phyloP scores from a whole-genome alignment of 2,329 filamentous ascomycete genomes.

The Colletotrichum noveboracense region DNA sequence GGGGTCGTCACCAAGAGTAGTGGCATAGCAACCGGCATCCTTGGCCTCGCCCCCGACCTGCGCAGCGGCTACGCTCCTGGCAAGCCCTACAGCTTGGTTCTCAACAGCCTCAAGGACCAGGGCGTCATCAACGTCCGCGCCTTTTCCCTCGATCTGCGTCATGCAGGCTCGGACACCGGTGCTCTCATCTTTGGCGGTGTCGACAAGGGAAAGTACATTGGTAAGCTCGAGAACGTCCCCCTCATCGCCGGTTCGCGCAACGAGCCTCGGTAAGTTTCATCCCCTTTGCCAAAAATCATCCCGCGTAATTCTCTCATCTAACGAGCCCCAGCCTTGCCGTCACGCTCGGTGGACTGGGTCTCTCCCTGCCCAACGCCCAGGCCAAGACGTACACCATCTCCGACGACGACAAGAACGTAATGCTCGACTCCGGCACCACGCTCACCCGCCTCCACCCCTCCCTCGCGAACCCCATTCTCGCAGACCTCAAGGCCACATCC shows the following conservation, averaged over 20 bases:
- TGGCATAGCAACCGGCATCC: conserved; percentile 56
- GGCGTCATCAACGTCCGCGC: conserved; percentile 54
- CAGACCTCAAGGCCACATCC: conserved; percentile 44
- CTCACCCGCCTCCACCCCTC: conserved; percentile 49
- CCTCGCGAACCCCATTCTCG: conserved; percentile 47
- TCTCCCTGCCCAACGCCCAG: conserved; percentile 28
- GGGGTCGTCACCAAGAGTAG: conserved; percentile 50
- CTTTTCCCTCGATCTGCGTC: conserved; percentile 57
- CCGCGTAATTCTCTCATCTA: neutral
- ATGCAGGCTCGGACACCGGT: conserved; percentile 45
- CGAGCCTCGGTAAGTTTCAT: conserved; percentile 30
- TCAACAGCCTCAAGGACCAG: conserved; percentile 53
- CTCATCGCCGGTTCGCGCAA: conserved; percentile 43
- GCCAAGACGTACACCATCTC: conserved; percentile 28
- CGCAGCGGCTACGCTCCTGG: conserved; percentile 39
- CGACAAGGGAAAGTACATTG: conserved; percentile 57
- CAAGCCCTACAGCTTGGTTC: conserved; percentile 57
- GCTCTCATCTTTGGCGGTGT: conserved; percentile 60
- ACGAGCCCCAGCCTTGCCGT: conserved; percentile 34
- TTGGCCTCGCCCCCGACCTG: conserved; percentile 53
- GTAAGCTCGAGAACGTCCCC: conserved; percentile 46
- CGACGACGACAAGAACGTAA: conserved; percentile 41
- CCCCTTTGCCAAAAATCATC: conserved; percentile 9
- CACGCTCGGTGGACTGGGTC: conserved; percentile 33
- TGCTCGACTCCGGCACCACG: conserved; percentile 60